Evolutionary conservation across 768 basidiomycete genomes (phyloP).

Genomic region (Mrakia blollopis): DNA sequence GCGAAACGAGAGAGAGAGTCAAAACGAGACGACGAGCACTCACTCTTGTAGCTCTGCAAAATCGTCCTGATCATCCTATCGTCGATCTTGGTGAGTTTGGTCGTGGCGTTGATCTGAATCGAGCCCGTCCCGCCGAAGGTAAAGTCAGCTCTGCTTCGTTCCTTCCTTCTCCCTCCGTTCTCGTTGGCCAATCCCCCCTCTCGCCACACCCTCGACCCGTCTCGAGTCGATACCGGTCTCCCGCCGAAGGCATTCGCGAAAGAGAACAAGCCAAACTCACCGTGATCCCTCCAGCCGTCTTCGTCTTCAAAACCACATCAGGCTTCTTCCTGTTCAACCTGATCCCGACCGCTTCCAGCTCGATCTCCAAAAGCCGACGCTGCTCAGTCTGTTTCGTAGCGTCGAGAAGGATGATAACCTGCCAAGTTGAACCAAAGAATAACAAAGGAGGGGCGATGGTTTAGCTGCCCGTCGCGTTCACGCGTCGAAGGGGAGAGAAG

Average conservation of each 20-base stretch:
- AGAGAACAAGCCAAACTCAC: too few species aligned
- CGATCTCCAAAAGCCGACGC: slow-evolving; percentile 75
- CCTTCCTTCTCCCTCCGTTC: too few species aligned
- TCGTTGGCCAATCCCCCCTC: too few species aligned
- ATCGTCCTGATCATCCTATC: slow-evolving; percentile 92
- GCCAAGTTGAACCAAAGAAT: neutral
- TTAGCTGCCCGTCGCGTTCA: neutral
- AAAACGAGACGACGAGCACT: slow-evolving; percentile 30
- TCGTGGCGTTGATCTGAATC: slow-evolving; percentile 77
- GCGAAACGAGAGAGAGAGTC: slow-evolving; percentile 20
- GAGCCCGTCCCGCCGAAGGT: too few species aligned
- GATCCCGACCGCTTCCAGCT: slow-evolving; percentile 95
- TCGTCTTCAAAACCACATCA: slow-evolving; percentile 91
- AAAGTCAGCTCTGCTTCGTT: too few species aligned
- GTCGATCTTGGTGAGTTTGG: slow-evolving; percentile 89
- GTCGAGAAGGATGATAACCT: slow-evolving; percentile 32
- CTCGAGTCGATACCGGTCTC: too few species aligned
- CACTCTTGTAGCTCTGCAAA: slow-evolving; percentile 82
- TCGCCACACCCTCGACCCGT: too few species aligned
- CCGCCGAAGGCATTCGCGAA: too few species aligned
- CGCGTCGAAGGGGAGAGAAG: neutral
- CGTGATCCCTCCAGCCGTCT: slow-evolving; percentile 86
- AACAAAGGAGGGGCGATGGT: neutral
- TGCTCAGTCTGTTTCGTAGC: slow-evolving; percentile 69
- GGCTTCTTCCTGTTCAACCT: slow-evolving; percentile 83